Percentiles rank a stretch among this genome's conserved stretches.
Conservation (phyloP, 2,329 filamentous ascomycete genomes). For the Aspergillus sp. region DNA sequence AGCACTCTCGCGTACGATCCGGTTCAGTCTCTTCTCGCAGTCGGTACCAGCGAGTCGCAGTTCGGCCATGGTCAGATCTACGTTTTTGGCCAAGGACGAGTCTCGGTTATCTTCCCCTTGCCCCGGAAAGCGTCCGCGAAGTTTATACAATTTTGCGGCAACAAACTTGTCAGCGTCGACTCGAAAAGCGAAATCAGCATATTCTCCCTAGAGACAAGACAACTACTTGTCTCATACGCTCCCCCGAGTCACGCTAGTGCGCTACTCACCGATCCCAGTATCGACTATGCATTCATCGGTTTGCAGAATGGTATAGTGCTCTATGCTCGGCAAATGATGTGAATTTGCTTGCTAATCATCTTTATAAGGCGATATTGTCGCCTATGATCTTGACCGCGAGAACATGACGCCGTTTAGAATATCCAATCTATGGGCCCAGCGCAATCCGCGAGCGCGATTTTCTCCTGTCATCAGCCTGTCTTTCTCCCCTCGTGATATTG, state of each 20-base stretch:
- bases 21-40: conserved; percentile 85
- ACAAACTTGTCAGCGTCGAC: conserved; percentile 82
- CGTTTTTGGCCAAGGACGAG: conserved; percentile 78
- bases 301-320: conserved; percentile 61
- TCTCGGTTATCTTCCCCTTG: conserved; percentile 72
- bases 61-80: conserved; percentile 88
- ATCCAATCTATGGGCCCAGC: conserved; percentile 80
- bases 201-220: conserved; percentile 74
- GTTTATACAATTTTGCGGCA: conserved; percentile 78
- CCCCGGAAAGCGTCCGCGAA: conserved; percentile 72
- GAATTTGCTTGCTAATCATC: conserved; percentile 4
- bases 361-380: conserved; percentile 69
- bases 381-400: conserved; percentile 89
- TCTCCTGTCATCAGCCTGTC: conserved; percentile 72
- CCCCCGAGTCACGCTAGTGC: conserved; percentile 74
- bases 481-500: conserved; percentile 88
- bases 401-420: conserved; percentile 74
- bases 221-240: conserved; percentile 66
- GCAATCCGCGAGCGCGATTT: conserved; percentile 65
- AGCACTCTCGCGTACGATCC: conserved; percentile 89
- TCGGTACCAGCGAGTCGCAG: conserved; percentile 84
- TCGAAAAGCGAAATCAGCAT: conserved; percentile 80
- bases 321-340: neutral
- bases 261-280: conserved; percentile 78
- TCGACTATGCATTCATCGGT: conserved; percentile 91